phyloP scores from a whole-genome alignment of 1,139 yeast species.

The Wickerhamomyces sp. region DNA sequence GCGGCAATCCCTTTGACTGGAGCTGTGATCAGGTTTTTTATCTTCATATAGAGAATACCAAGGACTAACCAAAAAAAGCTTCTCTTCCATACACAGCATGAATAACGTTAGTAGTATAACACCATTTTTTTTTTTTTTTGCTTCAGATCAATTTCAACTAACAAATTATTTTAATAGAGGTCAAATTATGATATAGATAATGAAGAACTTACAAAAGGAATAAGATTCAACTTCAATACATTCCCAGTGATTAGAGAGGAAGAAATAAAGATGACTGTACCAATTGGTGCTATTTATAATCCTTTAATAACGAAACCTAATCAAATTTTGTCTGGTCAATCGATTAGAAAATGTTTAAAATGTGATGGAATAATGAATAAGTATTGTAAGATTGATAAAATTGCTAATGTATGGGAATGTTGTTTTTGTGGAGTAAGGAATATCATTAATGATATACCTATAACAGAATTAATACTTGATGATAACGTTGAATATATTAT shows the following conservation, averaged over 20 bases:
- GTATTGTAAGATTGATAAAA: conserved; percentile 49
- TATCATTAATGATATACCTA: conserved; percentile 43
- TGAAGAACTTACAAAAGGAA: conserved; percentile 23
- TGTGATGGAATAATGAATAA: conserved; percentile 54
- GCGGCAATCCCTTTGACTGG: no score
- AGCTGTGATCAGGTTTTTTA: no score
- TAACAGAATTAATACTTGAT: conserved; percentile 21
- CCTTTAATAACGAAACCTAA: conserved; percentile 37
- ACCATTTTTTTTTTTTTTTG: no score
- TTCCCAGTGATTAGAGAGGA: conserved; percentile 57
- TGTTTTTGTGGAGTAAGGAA: conserved; percentile 49
- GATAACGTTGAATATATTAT: not conserved
- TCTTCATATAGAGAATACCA: no score
- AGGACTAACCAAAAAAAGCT: no score
- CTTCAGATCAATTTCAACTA: not conserved
- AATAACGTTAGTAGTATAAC: no score
- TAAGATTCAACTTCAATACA: conserved; percentile 53
- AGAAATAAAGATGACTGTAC: conserved; percentile 54
- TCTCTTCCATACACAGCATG: no score
- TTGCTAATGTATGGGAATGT: conserved; percentile 54
- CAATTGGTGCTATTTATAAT: conserved; percentile 57
- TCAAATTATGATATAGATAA: not conserved
- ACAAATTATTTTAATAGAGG: not conserved
- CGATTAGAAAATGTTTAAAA: conserved; percentile 44
- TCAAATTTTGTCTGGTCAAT: conserved; percentile 35